These are phyloP conservation scores for Rhodotorula babjevae DNA, from an alignment of 768 basidiomycete genomes.

Conservation along the genomic window DNA sequence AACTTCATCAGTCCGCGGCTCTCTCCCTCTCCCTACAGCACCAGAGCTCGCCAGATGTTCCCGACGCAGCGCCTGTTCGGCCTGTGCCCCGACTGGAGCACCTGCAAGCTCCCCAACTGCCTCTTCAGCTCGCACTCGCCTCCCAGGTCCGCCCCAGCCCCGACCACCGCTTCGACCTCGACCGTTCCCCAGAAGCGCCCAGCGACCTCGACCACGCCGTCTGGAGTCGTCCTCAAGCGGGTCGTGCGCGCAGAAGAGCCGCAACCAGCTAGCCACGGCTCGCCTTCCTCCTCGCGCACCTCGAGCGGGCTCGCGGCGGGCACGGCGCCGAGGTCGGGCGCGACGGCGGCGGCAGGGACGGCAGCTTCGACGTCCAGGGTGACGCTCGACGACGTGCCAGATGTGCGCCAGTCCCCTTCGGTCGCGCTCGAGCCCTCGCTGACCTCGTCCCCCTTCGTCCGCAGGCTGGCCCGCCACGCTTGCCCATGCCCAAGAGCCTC, in stretches of 20 bases:
- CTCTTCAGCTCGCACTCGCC: not conserved
- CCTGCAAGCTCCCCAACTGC: not conserved
- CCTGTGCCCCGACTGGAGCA: slow-evolving; percentile 8
- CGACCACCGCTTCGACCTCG: not conserved
- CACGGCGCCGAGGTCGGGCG: too few relatives aligned
- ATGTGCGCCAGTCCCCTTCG: not conserved
- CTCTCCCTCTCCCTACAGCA: too few relatives aligned
- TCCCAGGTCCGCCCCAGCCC: not conserved
- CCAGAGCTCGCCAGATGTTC: slow-evolving; percentile 3
- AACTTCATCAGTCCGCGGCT: too few relatives aligned
- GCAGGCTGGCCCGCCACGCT: slow-evolving; percentile 26
- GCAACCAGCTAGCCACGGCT: not conserved
- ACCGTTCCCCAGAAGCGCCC: not conserved
- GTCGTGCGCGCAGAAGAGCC: not conserved
- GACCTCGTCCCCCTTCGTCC: not conserved
- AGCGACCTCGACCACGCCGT: not conserved
- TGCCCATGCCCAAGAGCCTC: not conserved
- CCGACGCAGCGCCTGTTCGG: slow-evolving; percentile 20
- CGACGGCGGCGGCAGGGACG: not conserved
- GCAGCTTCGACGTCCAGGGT: not conserved
- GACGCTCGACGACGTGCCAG: slow-evolving; percentile 3
- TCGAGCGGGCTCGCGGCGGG: too few relatives aligned
- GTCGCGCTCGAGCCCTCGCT: not conserved
- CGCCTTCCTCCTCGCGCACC: too few relatives aligned
- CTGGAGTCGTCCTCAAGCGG: not conserved